Percentiles rank a stretch among this genome's conserved stretches.
Conservation (phyloP, 2,329 filamentous ascomycete genomes). For the Ophiognomonia clavigignenti-juglandacearum region DNA sequence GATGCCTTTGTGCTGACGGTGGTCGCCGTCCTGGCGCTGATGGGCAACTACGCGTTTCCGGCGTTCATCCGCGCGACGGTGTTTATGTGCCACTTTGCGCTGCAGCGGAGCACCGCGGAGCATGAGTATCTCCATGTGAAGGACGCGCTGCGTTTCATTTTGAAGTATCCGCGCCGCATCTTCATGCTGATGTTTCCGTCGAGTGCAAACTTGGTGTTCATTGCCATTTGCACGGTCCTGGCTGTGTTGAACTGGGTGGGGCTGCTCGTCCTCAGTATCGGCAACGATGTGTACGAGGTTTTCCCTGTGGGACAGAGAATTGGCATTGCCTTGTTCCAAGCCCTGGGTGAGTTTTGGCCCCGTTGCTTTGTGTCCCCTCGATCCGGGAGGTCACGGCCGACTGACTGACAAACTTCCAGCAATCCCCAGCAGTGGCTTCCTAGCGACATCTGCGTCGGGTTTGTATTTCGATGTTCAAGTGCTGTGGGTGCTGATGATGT, state of each 20-base stretch:
- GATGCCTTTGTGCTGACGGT: conserved; percentile 27
- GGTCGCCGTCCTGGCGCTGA: conserved; percentile 31
- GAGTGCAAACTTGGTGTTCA: conserved; percentile 45
- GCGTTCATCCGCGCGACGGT: conserved; percentile 37
- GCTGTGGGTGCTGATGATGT: conserved; percentile 42
- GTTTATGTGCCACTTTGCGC: conserved; percentile 12
- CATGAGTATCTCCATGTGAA: conserved; percentile 31
- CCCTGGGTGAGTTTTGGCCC: conserved; percentile 18
- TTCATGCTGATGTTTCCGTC: conserved; percentile 62
- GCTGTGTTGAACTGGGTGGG: conserved; percentile 48
- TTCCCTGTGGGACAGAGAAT: conserved; percentile 41
- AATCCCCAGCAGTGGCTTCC: conserved; percentile 50
- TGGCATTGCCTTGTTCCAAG: conserved; percentile 49
- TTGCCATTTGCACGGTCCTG: conserved; percentile 38
- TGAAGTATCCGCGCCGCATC: conserved; percentile 52
- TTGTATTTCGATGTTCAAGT: conserved; percentile 37
- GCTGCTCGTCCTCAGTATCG: conserved; percentile 49
- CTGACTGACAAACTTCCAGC: too few species aligned
- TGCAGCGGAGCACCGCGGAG: conserved; percentile 27
- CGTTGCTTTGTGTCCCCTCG: not conserved
- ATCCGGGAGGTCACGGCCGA: too few species aligned
- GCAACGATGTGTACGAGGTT: conserved; percentile 38
- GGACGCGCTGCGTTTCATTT: conserved; percentile 42
- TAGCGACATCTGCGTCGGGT: conserved; percentile 43
- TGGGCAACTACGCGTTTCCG: conserved; percentile 48